Conservation (phyloP, 441 rosid species). For the Gossypium laxum region DNA sequence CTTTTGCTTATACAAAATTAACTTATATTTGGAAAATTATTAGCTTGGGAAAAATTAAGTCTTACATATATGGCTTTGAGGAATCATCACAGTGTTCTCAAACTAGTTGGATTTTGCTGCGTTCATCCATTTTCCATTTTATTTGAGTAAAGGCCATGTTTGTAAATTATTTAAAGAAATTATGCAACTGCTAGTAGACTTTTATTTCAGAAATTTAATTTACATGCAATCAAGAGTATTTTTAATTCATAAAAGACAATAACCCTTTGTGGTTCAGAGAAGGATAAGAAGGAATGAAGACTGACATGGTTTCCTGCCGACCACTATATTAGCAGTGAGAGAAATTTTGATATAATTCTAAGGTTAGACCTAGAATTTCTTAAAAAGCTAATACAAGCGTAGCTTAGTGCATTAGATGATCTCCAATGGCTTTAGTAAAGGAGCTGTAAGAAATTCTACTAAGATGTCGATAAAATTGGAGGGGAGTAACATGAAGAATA, state of each 20-base stretch:
- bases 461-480: not conserved
- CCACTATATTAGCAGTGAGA: not conserved
- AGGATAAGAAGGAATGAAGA: not conserved
- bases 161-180: constrained; percentile 2
- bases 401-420: not conserved
- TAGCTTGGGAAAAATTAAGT: not conserved
- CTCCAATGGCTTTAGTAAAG: not conserved
- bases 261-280: not conserved
- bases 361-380: not conserved
- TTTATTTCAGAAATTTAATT: not conserved
- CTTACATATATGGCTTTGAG: not conserved
- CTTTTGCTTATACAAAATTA: not conserved
- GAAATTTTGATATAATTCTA: not conserved
- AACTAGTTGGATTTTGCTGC: not conserved
- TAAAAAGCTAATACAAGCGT: not conserved
- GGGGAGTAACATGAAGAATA: not conserved
- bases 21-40: not conserved
- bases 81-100: not conserved
- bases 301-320: not conserved
- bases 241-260: not conserved
- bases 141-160: not conserved
- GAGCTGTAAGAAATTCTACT: not conserved
- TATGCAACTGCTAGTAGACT: not conserved
- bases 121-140: not conserved
- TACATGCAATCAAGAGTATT: not conserved